Percentiles rank a stretch among this genome's conserved stretches.
phyloP scores from a whole-genome alignment of 106 monocot species.

The Xerophyta viscosa region DNA sequence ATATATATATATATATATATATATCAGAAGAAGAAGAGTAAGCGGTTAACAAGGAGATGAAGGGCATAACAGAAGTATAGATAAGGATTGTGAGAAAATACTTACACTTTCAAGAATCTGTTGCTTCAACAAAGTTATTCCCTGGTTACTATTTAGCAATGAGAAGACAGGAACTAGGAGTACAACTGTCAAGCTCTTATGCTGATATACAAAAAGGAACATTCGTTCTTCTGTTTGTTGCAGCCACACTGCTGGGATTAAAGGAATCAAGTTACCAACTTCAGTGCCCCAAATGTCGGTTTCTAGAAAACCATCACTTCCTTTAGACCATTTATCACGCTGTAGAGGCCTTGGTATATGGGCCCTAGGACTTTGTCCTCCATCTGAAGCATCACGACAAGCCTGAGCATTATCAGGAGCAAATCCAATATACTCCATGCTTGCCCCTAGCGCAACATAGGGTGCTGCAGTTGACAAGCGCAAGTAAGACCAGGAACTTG shows the following conservation, averaged over 20 bases:
- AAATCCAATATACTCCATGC: too few species aligned
- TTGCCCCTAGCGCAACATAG: too few species aligned
- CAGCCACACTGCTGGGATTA: constrained; percentile 47
- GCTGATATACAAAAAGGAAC: constrained; percentile 75
- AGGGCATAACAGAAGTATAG: too few species aligned
- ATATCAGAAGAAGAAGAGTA: too few species aligned
- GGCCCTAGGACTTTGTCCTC: constrained; percentile 25
- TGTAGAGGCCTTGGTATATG: constrained; percentile 57
- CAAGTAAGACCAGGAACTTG: constrained; percentile 78
- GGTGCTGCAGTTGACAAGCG: constrained; percentile 38
- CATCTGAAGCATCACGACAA: constrained; percentile 42
- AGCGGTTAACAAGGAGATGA: too few species aligned
- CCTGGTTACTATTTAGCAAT: constrained; percentile 59
- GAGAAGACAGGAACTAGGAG: constrained; percentile 71
- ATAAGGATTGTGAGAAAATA: neutral
- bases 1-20: too few species aligned
- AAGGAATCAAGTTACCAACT: constrained; percentile 27
- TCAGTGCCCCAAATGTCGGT: constrained; percentile 40
- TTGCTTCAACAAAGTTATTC: constrained; percentile 48
- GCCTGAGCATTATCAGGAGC: constrained; percentile 18
- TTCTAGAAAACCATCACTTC: constrained; percentile 83
- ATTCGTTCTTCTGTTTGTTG: constrained; percentile 49
- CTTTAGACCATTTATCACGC: constrained; percentile 73
- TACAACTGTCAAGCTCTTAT: constrained; percentile 64
- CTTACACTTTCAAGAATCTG: constrained; percentile 87